A percentile compares a stretch with the other conserved stretches of the same genome.
Conservation (phyloP, 768 basidiomycete genomes). For the Lactifluus subvellereus region DNA sequence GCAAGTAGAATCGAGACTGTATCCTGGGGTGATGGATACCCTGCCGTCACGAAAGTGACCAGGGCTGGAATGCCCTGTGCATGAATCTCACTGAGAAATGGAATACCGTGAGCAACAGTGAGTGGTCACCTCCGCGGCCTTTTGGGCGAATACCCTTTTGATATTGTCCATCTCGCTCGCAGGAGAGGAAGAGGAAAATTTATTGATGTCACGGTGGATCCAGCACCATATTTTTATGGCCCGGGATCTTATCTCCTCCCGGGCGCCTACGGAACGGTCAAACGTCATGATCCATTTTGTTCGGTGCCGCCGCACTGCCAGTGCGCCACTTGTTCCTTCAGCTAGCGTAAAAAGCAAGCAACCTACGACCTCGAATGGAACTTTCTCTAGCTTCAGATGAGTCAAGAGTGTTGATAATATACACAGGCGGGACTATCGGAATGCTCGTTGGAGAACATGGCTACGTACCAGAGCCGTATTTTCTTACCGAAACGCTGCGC, state of each 20-base stretch:
- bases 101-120: neutral
- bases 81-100: constrained; percentile 11
- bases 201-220: neutral
- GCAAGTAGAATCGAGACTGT: constrained; percentile 87
- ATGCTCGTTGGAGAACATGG: constrained; percentile 76
- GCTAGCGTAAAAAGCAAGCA: neutral
- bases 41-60: constrained; percentile 91
- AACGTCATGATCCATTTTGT: neutral
- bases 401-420: constrained; percentile 78
- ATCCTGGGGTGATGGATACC: constrained; percentile 71
- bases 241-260: neutral
- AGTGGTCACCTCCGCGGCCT: constrained; percentile 45
- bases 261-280: neutral
- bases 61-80: constrained; percentile 53
- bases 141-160: constrained; percentile 62
- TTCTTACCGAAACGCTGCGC: constrained; percentile 76
- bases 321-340: neutral
- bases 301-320: neutral
- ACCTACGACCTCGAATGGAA: constrained; percentile 37
- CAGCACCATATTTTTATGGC: neutral
- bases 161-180: constrained; percentile 55
- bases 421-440: constrained; percentile 88
- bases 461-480: constrained; percentile 82
- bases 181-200: constrained; percentile 1
- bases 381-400: constrained; percentile 51